These are phyloP conservation scores for Geotrichum carabidarum DNA, from an alignment of 1,139 yeast genomes.

Conservation along the genomic window DNA sequence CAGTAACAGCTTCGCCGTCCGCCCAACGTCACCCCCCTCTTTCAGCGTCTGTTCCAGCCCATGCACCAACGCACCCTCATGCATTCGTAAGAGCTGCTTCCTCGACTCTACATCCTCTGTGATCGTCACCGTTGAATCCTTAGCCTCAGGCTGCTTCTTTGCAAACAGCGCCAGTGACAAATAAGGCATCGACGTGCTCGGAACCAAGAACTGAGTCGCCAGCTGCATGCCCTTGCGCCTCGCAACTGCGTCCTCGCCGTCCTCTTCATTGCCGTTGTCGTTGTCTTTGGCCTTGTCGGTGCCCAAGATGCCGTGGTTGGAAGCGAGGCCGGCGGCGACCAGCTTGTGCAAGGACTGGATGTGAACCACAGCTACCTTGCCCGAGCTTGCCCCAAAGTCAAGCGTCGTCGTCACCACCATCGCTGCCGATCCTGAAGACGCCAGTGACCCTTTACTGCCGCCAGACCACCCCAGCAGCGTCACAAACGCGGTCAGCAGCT, in stretches of 20 bases:
- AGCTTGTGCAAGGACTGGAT: conserved; percentile 31
- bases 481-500: conserved; percentile 37
- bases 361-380: conserved; percentile 33
- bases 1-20: conserved; percentile 44
- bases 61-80: conserved; percentile 44
- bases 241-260: neutral
- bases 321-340: conserved; percentile 29
- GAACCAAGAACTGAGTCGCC: conserved; percentile 11
- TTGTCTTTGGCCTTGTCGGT: conserved; percentile 6
- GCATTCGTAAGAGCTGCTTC: conserved; percentile 50
- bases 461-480: conserved; percentile 41
- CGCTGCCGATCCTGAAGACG: neutral
- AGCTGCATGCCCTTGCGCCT: neutral
- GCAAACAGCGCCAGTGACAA: conserved; percentile 14
- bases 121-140: conserved; percentile 32
- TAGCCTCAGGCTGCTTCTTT: neutral
- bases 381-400: conserved; percentile 34
- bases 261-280: neutral
- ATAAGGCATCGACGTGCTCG: conserved; percentile 17
- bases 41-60: conserved; percentile 52
- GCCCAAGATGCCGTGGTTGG: neutral
- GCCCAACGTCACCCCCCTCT: conserved; percentile 75
- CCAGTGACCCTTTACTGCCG: conserved; percentile 3
- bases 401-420: conserved; percentile 32
- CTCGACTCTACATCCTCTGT: conserved; percentile 65